phyloP scores from a whole-genome alignment of 2,329 filamentous ascomycete species.

The Macroventuria anomochaeta region DNA sequence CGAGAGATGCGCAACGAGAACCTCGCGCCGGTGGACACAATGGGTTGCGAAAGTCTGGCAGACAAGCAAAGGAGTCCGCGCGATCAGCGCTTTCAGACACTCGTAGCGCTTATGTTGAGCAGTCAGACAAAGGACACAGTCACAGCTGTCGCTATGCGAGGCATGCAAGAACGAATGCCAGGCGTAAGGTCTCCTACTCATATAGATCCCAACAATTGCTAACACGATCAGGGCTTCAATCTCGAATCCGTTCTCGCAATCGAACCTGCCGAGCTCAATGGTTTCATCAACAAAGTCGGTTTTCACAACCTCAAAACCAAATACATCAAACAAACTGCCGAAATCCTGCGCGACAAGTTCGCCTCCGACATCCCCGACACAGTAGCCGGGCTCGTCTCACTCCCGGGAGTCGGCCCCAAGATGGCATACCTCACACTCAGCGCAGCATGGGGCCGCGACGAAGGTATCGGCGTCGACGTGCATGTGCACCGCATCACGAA shows the following conservation, averaged over 20 bases:
- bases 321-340: slow-evolving; percentile 77
- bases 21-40: slow-evolving; percentile 88
- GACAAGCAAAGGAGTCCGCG: slow-evolving; percentile 56
- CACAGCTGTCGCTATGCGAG: slow-evolving; percentile 81
- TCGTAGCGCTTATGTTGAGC: slow-evolving; percentile 87
- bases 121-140: slow-evolving; percentile 94
- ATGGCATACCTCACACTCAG: slow-evolving; percentile 92
- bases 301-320: slow-evolving; percentile 96
- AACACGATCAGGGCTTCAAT: slow-evolving; percentile 62
- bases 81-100: slow-evolving; percentile 81
- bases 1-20: slow-evolving; percentile 77
- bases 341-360: slow-evolving; percentile 74
- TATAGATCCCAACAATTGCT: not conserved
- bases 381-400: slow-evolving; percentile 73
- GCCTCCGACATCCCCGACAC: slow-evolving; percentile 80
- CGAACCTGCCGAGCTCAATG: slow-evolving; percentile 69
- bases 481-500: slow-evolving; percentile 96
- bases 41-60: slow-evolving; percentile 88
- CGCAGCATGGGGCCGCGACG: slow-evolving; percentile 71
- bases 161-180: slow-evolving; percentile 75
- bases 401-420: slow-evolving; percentile 91
- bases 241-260: slow-evolving; percentile 79
- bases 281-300: slow-evolving; percentile 81
- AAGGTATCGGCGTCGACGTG: slow-evolving; percentile 91
- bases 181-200: slow-evolving; percentile 41